Evolutionary conservation across 176 grass and related monocot species (phyloP).

Genomic region (Otatea glauca): DNA sequence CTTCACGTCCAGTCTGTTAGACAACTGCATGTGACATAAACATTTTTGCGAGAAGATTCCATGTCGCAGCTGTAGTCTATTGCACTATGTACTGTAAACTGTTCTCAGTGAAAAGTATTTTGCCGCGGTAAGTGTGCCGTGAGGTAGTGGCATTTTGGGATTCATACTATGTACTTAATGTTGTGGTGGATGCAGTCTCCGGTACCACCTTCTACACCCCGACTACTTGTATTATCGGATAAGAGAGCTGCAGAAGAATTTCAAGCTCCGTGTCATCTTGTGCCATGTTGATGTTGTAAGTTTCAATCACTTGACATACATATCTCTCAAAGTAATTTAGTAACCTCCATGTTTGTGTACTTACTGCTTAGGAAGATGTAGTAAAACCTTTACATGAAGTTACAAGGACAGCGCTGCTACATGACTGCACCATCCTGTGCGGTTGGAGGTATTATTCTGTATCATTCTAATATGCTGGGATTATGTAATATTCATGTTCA

Average conservation of each 20-base stretch:
- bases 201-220: constrained; percentile 95
- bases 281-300: constrained; percentile 96
- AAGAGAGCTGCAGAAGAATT: constrained; percentile 91
- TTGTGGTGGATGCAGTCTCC: constrained; percentile 60
- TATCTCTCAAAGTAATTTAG: constrained; percentile 21
- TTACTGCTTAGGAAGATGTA: constrained; percentile 82
- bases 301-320: constrained; percentile 11
- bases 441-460: constrained; percentile 76
- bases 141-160: background rate
- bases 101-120: background rate
- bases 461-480: constrained; percentile 25
- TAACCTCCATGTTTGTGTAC: constrained; percentile 7
- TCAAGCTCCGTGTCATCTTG: constrained; percentile 81
- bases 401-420: constrained; percentile 84
- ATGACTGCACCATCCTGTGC: constrained; percentile 95
- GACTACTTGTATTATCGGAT: constrained; percentile 98
- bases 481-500: constrained; percentile 16
- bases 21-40: background rate
- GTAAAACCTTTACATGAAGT: constrained; percentile 92
- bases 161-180: constrained; percentile 29
- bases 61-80: background rate
- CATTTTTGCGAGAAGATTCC: background rate
- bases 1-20: background rate
- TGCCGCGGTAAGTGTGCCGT: background rate
- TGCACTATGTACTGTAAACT: background rate